Evolutionary conservation across 2,329 filamentous ascomycete genomes (phyloP).

Genomic region (Colletotrichum tropicale): DNA sequence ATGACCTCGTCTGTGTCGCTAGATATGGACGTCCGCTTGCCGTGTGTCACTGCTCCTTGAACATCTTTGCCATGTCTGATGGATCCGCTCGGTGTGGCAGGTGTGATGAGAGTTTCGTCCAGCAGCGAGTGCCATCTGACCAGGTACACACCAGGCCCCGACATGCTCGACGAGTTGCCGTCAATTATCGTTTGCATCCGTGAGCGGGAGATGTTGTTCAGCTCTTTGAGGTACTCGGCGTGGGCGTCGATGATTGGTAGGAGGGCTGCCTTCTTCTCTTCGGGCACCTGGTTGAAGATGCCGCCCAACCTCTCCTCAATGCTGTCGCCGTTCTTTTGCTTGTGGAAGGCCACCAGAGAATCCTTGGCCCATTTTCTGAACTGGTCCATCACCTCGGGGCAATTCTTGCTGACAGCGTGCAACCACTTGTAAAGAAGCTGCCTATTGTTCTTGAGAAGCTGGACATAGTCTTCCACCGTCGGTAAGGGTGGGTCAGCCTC

Average conservation of each 20-base stretch:
- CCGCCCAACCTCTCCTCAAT: conserved; percentile 43
- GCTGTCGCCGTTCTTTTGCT: conserved; percentile 19
- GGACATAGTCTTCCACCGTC: conserved; percentile 74
- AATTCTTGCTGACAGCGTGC: conserved; percentile 71
- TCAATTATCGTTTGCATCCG: conserved; percentile 64
- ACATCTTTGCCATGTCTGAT: conserved; percentile 60
- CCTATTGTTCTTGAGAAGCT: conserved; percentile 68
- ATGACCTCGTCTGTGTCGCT: conserved; percentile 27
- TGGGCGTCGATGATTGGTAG: conserved; percentile 62
- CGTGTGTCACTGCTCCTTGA: conserved; percentile 43
- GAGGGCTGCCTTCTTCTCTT: conserved; percentile 49
- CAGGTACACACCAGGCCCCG: conserved; percentile 75
- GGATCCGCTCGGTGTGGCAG: conserved; percentile 54
- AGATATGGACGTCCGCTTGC: conserved; percentile 44
- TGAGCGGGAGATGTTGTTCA: conserved; percentile 57
- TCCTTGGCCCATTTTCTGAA: conserved; percentile 67
- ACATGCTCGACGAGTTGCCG: conserved; percentile 34
- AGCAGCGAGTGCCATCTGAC: conserved; percentile 74
- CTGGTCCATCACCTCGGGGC: conserved; percentile 66
- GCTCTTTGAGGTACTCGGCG: conserved; percentile 59
- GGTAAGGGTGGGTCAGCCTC: conserved; percentile 45
- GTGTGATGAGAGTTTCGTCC: conserved; percentile 72
- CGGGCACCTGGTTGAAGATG: conserved; percentile 52
- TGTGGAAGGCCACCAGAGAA: conserved; percentile 61
- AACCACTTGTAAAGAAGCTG: conserved; percentile 71